Percentiles rank a stretch among this genome's conserved stretches.
These are phyloP conservation scores for Verticillium tricorpus DNA, from an alignment of 2,329 filamentous ascomycete species.

Conservation along the genomic window DNA sequence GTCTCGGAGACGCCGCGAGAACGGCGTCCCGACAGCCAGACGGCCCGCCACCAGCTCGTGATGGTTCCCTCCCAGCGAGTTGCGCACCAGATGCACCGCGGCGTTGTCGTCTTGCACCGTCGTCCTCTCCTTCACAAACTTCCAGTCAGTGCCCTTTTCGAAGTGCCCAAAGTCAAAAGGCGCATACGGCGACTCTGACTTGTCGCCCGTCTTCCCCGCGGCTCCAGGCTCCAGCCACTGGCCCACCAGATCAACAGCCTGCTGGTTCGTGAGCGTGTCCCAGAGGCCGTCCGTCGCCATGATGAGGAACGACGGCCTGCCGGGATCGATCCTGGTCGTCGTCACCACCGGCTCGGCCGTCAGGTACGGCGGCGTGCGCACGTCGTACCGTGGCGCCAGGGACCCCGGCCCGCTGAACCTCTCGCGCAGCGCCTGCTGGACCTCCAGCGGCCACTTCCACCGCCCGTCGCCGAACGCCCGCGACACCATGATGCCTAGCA, in stretches of 20 bases:
- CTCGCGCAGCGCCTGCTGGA: slow-evolving; percentile 24
- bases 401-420: slow-evolving; percentile 42
- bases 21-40: slow-evolving; percentile 66
- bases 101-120: slow-evolving; percentile 54
- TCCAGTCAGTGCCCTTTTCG: slow-evolving; percentile 17
- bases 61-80: slow-evolving; percentile 73
- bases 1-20: slow-evolving; percentile 61
- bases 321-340: slow-evolving; percentile 44
- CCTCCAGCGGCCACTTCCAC: slow-evolving; percentile 60
- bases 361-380: slow-evolving; percentile 59
- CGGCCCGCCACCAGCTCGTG: slow-evolving; percentile 69
- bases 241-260: slow-evolving; percentile 54
- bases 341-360: slow-evolving; percentile 63
- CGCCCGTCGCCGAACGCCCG: slow-evolving; percentile 64
- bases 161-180: slow-evolving; percentile 3
- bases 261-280: slow-evolving; percentile 52
- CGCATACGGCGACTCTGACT: neutral
- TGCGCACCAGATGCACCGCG: slow-evolving; percentile 75
- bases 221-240: slow-evolving; percentile 39
- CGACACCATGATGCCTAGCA: slow-evolving; percentile 58
- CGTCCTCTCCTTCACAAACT: slow-evolving; percentile 2
- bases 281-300: slow-evolving; percentile 65
- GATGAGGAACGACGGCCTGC: slow-evolving; percentile 51
- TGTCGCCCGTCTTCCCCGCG: slow-evolving; percentile 1
- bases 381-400: slow-evolving; percentile 32